These are phyloP conservation scores for Hyaloperonospora brassicae DNA, from an alignment of 352 stramenopile genomes.

Conservation along the genomic window DNA sequence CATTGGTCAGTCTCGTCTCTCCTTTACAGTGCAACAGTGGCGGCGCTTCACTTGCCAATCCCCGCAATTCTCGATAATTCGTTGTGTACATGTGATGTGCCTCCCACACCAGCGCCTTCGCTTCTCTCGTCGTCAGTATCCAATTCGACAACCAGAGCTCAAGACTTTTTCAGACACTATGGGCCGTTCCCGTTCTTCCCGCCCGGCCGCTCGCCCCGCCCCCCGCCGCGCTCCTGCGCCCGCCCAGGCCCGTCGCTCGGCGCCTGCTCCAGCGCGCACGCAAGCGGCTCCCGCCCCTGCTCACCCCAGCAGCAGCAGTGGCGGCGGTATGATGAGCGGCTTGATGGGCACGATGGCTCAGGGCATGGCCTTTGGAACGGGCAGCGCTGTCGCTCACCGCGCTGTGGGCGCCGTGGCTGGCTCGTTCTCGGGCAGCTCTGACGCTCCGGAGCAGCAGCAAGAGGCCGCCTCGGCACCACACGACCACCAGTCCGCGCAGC, in stretches of 20 bases:
- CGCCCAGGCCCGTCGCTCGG: conserved; percentile 30
- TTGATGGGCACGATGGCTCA: conserved; percentile 94
- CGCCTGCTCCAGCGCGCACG: conserved; percentile 41
- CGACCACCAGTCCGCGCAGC: conserved; percentile 22
- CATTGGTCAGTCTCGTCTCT: too few relatives aligned
- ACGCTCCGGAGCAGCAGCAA: conserved; percentile 32
- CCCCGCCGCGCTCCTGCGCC: conserved; percentile 39
- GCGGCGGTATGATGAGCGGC: conserved; percentile 88
- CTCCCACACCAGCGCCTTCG: not conserved
- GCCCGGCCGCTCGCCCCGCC: conserved; percentile 26
- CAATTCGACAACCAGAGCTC: conserved; percentile 14
- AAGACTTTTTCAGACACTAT: conserved; percentile 22
- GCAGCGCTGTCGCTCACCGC: conserved; percentile 92
- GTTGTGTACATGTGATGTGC: conserved; percentile 18
- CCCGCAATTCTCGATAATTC: conserved; percentile 30
- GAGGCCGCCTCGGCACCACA: conserved; percentile 25
- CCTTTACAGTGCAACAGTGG: conserved; percentile 1
- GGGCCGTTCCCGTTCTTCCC: conserved; percentile 63
- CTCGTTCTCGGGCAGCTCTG: conserved; percentile 56
- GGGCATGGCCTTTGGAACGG: conserved; percentile 97
- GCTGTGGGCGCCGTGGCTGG: conserved; percentile 72
- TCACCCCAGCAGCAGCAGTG: conserved; percentile 35
- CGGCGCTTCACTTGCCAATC: conserved; percentile 2
- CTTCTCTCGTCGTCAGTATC: conserved; percentile 21
- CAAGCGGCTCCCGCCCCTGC: conserved; percentile 47